phyloP scores from a whole-genome alignment of 1,139 yeast genomes.

The Hansenula lynferdii region DNA sequence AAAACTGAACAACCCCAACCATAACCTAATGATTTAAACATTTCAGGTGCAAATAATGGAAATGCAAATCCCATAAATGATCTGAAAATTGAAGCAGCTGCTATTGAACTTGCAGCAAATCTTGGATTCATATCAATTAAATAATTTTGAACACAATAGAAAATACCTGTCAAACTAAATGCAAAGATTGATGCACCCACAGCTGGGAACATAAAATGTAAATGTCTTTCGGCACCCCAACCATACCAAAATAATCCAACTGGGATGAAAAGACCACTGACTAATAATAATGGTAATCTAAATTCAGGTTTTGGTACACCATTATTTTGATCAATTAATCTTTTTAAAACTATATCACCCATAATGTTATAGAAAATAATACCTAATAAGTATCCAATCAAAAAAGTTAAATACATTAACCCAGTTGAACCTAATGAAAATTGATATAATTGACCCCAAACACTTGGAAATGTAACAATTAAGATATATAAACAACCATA shows the following conservation, averaged over 20 bases:
- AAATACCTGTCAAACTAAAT: conserved; percentile 49
- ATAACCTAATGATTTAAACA: conserved; percentile 43
- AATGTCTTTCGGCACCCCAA: conserved; percentile 50
- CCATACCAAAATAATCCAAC: conserved; percentile 58
- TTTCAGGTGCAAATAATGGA: conserved; percentile 42
- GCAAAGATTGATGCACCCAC: conserved; percentile 52
- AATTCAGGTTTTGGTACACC: conserved; percentile 55
- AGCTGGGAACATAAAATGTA: conserved; percentile 54
- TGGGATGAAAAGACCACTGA: conserved; percentile 44
- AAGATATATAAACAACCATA: conserved; percentile 61
- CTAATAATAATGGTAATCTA: conserved; percentile 41
- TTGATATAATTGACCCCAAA: conserved; percentile 43
- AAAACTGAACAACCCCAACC: conserved; percentile 68
- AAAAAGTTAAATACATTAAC: conserved; percentile 50
- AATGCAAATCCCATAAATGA: conserved; percentile 54
- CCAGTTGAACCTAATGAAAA: conserved; percentile 48
- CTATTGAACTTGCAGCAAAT: conserved; percentile 54
- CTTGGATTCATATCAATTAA: conserved; percentile 63
- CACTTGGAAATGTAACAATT: conserved; percentile 53
- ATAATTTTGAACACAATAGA: conserved; percentile 56
- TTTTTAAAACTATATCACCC: conserved; percentile 35
- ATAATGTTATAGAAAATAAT: conserved; percentile 38
- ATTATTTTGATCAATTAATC: conserved; percentile 34
- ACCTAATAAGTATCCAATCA: conserved; percentile 47
- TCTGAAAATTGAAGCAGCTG: conserved; percentile 60